These are phyloP conservation scores for Suillus hirtellus DNA, from an alignment of 768 basidiomycete species.

Conservation along the genomic window DNA sequence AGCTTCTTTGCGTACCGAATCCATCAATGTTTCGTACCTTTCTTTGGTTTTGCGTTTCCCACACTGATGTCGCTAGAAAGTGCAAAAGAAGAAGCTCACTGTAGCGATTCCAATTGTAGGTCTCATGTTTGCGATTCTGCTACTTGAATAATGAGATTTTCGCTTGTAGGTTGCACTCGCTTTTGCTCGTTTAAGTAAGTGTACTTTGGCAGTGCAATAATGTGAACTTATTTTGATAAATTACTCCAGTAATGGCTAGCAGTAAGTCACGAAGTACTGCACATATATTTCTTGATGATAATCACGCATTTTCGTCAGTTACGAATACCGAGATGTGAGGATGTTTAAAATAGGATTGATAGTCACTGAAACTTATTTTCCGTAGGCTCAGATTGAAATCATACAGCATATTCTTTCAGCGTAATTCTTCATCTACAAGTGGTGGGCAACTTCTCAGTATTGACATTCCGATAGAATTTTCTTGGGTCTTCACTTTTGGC, in stretches of 20 bases:
- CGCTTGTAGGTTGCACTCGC: constrained; percentile 17
- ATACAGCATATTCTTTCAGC: constrained; percentile 14
- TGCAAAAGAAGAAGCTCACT: constrained; percentile 15
- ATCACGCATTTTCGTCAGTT: constrained; percentile 12
- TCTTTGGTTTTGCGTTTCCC: neutral
- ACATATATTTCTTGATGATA: neutral
- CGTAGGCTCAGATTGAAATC: constrained; percentile 16
- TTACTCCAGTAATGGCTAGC: constrained; percentile 20
- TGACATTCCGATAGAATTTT: neutral
- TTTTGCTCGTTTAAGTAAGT: constrained; percentile 22
- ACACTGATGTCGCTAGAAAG: constrained; percentile 8
- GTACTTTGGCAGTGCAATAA: neutral
- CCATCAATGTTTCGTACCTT: constrained; percentile 19
- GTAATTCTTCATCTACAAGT: constrained; percentile 17
- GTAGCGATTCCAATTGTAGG: constrained; percentile 23
- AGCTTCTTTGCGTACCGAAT: constrained; percentile 30
- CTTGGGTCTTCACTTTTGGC: constrained; percentile 44
- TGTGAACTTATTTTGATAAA: neutral
- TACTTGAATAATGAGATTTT: neutral
- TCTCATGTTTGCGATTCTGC: neutral
- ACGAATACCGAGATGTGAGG: constrained; percentile 24
- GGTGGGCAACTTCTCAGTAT: neutral
- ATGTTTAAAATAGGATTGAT: neutral
- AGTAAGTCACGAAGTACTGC: constrained; percentile 12
- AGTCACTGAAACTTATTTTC: neutral